Evolutionary conservation across 768 basidiomycete species (phyloP).

Genomic region (Termitomyces sp.): DNA sequence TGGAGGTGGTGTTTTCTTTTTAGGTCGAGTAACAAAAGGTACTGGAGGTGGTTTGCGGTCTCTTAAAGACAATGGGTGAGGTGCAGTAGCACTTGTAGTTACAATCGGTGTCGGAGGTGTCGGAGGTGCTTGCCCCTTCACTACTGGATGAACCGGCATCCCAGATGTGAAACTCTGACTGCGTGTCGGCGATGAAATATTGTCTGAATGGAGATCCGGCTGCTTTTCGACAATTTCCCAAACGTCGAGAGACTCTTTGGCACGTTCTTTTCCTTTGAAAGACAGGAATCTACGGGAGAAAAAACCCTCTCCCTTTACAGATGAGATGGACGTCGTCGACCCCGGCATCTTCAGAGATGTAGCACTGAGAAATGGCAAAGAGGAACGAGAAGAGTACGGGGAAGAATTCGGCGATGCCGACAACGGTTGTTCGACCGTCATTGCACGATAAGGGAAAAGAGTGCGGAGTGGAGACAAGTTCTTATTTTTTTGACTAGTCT

Average conservation of each 20-base stretch:
- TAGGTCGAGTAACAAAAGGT: slow-evolving; percentile 22
- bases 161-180: slow-evolving; percentile 26
- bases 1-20: slow-evolving; percentile 15
- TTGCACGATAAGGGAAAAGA: slow-evolving; percentile 38
- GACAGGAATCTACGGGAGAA: slow-evolving; percentile 32
- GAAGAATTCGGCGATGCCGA: slow-evolving; percentile 38
- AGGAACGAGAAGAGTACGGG: slow-evolving; percentile 33
- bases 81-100: slow-evolving; percentile 4
- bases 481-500: slow-evolving; percentile 29
- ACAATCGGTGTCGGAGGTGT: slow-evolving; percentile 6
- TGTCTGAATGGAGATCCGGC: slow-evolving; percentile 18
- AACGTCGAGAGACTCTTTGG: slow-evolving; percentile 30
- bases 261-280: slow-evolving; percentile 39
- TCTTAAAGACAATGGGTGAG: slow-evolving; percentile 18
- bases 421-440: slow-evolving; percentile 30
- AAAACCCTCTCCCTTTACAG: slow-evolving; percentile 28
- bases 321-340: slow-evolving; percentile 33
- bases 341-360: slow-evolving; percentile 35
- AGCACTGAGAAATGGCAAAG: slow-evolving; percentile 40
- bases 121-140: neutral
- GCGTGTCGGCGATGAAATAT: slow-evolving; percentile 22
- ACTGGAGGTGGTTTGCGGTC: slow-evolving; percentile 24
- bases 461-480: slow-evolving; percentile 44
- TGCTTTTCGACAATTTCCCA: slow-evolving; percentile 44
- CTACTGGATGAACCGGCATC: slow-evolving; percentile 10